phyloP scores from a whole-genome alignment of 1,284 basidiomycete species.

The Ustilago sp. region DNA sequence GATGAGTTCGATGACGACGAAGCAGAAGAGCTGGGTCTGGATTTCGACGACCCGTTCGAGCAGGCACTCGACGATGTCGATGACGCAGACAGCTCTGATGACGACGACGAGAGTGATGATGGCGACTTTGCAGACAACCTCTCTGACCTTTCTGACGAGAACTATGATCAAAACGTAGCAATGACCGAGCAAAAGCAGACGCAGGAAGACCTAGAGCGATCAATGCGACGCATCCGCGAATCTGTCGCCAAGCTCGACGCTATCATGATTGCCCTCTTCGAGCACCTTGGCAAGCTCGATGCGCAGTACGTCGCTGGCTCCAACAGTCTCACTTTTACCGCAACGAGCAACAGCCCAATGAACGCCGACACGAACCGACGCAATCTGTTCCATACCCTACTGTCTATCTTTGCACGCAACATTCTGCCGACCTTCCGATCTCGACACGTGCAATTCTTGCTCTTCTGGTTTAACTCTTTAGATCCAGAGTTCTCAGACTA shows the following conservation, averaged over 20 bases:
- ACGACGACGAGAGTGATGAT: slow-evolving; percentile 72
- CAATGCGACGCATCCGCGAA: slow-evolving; percentile 75
- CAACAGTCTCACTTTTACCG: slow-evolving; percentile 25
- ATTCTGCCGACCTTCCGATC: slow-evolving; percentile 96
- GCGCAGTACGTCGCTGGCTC: slow-evolving; percentile 43
- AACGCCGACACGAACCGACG: slow-evolving; percentile 50
- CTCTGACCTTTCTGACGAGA: slow-evolving; percentile 74
- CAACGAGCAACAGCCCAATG: slow-evolving; percentile 32
- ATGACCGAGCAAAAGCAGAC: slow-evolving; percentile 41
- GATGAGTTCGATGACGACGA: slow-evolving; percentile 82
- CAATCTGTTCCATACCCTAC: slow-evolving; percentile 80
- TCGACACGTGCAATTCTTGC: slow-evolving; percentile 94
- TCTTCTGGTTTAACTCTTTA: slow-evolving; percentile 95
- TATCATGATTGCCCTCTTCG: slow-evolving; percentile 85
- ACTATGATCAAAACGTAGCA: slow-evolving; percentile 69
- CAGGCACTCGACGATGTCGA: slow-evolving; percentile 77
- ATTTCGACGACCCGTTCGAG: slow-evolving; percentile 83
- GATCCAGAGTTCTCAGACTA: slow-evolving; percentile 89
- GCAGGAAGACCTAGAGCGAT: slow-evolving; percentile 45
- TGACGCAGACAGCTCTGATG: slow-evolving; percentile 67
- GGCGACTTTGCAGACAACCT: slow-evolving; percentile 56
- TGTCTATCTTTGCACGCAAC: slow-evolving; percentile 90
- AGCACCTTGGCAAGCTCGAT: slow-evolving; percentile 77
- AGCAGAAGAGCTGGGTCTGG: slow-evolving; percentile 62
- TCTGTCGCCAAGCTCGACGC: slow-evolving; percentile 92